Evolutionary conservation across 495 filamentous ascomycete species (phyloP).

Genomic region (Penicillium salamii): DNA sequence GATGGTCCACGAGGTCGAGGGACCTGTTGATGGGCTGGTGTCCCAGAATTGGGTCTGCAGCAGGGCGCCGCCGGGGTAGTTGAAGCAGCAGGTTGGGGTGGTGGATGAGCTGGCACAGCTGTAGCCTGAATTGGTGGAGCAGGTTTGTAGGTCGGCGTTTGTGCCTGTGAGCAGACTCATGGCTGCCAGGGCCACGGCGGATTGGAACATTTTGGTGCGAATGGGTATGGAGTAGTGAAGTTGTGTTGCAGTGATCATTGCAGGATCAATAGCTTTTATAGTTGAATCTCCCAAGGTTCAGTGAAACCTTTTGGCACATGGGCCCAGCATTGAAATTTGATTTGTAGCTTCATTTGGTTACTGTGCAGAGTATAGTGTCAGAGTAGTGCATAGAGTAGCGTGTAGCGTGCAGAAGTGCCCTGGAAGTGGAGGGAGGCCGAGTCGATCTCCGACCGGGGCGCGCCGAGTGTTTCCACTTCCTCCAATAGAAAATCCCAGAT

Average conservation of each 20-base stretch:
- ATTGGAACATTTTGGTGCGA: slow-evolving; percentile 5
- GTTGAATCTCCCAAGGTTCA: background rate
- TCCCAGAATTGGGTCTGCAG: slow-evolving; percentile 86
- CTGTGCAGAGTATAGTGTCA: too few species aligned
- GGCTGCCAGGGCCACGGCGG: slow-evolving; percentile 29
- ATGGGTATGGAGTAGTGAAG: slow-evolving; percentile 5
- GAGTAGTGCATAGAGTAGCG: too few species aligned
- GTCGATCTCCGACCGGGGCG: slow-evolving; percentile 4
- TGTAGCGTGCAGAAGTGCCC: background rate
- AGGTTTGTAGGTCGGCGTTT: slow-evolving; percentile 24
- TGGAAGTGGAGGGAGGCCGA: background rate
- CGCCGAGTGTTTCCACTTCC: background rate
- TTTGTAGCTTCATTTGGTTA: too few species aligned
- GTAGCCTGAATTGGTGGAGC: slow-evolving; percentile 26
- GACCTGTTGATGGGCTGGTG: slow-evolving; percentile 58
- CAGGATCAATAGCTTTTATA: background rate
- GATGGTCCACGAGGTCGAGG: slow-evolving; percentile 74
- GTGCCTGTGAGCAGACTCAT: slow-evolving; percentile 18
- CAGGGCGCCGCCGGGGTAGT: slow-evolving; percentile 68
- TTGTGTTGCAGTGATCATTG: background rate
- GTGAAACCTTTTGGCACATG: slow-evolving; percentile 29
- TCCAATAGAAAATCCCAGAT: slow-evolving; percentile 1
- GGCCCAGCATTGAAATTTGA: slow-evolving; percentile 22
- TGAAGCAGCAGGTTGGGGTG: slow-evolving; percentile 70
- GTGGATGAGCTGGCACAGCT: slow-evolving; percentile 40